These are phyloP conservation scores for Paracoccidioides lutzii DNA, from an alignment of 2,329 filamentous ascomycete genomes.

Conservation along the genomic window DNA sequence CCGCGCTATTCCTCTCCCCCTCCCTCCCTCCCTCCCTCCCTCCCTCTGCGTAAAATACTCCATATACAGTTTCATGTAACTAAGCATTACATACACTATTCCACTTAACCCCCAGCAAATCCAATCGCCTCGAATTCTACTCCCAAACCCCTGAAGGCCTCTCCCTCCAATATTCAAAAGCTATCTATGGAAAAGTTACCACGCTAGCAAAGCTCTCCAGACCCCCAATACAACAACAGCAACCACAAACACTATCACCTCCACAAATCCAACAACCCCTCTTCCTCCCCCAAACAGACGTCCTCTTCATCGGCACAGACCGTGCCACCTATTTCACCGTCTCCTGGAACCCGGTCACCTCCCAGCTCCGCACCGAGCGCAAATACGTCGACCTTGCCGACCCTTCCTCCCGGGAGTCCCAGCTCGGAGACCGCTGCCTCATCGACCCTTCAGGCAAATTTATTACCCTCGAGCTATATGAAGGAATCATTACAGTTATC, in stretches of 20 bases:
- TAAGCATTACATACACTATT: neutral
- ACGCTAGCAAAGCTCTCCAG: constrained; percentile 65
- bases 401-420: constrained; percentile 55
- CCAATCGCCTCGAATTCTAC: constrained; percentile 79
- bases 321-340: constrained; percentile 83
- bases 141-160: constrained; percentile 48
- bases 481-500: constrained; percentile 53
- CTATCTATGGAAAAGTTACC: constrained; percentile 73
- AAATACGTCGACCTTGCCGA: constrained; percentile 48
- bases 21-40: constrained; percentile 4
- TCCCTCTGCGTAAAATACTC: neutral
- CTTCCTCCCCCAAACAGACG: constrained; percentile 57
- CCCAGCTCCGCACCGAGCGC: constrained; percentile 43
- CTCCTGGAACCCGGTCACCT: constrained; percentile 56
- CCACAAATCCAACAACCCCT: constrained; percentile 36
- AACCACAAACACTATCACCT: constrained; percentile 42
- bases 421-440: constrained; percentile 69
- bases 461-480: constrained; percentile 55
- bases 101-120: constrained; percentile 45
- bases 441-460: constrained; percentile 66
- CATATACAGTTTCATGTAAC: too few relatives aligned
- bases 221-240: constrained; percentile 41
- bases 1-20: neutral
- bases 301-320: constrained; percentile 87
- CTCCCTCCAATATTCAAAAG: constrained; percentile 52